phyloP scores from a whole-genome alignment of 2,329 filamentous ascomycete species.

The Beauveria asiatica region DNA sequence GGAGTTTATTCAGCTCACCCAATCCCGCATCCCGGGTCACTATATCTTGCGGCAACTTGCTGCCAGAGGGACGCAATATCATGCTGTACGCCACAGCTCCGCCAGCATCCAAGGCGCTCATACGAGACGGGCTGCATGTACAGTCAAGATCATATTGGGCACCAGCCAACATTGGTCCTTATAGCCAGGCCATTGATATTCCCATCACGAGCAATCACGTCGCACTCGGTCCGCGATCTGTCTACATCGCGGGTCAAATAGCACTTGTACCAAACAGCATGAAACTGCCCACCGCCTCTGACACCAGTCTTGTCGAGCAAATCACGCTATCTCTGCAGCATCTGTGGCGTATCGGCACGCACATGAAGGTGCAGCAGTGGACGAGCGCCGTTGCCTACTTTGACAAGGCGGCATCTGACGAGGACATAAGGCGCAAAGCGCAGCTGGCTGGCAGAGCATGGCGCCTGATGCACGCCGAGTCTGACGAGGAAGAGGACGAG shows the following conservation, averaged over 20 bases:
- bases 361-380: constrained; percentile 67
- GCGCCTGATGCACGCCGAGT: constrained; percentile 33
- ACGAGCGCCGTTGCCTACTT: constrained; percentile 69
- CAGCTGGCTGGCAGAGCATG: constrained; percentile 39
- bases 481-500: constrained; percentile 41
- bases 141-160: constrained; percentile 96
- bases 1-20: constrained; percentile 61
- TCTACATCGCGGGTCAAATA: constrained; percentile 84
- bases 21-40: constrained; percentile 84
- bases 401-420: constrained; percentile 27
- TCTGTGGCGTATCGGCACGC: constrained; percentile 71
- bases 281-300: constrained; percentile 39
- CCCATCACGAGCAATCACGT: constrained; percentile 18
- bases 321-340: constrained; percentile 75
- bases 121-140: constrained; percentile 67
- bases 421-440: constrained; percentile 27
- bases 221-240: constrained; percentile 22
- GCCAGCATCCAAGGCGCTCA: constrained; percentile 16
- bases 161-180: constrained; percentile 93
- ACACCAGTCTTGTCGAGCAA: constrained; percentile 44
- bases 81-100: constrained; percentile 47
- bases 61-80: constrained; percentile 53
- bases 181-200: constrained; percentile 75
- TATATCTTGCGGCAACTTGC: constrained; percentile 61
- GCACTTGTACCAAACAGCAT: constrained; percentile 77